Percentiles rank a stretch among this genome's conserved stretches.
Evolutionary conservation across 2,329 filamentous ascomycete species (phyloP).

Genomic region (Akanthomyces dipterigenus): DNA sequence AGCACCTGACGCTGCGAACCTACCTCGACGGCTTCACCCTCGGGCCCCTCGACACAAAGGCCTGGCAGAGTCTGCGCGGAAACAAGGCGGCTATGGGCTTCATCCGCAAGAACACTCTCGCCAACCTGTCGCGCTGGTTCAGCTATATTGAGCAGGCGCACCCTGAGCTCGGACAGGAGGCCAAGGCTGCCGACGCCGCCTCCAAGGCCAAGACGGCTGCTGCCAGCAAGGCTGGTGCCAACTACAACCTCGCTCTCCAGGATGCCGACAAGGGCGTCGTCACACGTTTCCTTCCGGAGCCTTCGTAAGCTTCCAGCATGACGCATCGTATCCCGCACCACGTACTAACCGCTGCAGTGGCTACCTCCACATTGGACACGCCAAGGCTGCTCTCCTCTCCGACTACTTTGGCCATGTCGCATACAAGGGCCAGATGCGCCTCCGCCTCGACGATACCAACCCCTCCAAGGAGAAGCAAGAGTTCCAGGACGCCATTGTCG

Average conservation of each 20-base stretch:
- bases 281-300: constrained; percentile 88
- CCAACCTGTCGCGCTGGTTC: constrained; percentile 82
- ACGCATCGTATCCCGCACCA: neutral
- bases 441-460: constrained; percentile 97
- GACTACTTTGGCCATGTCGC: constrained; percentile 95
- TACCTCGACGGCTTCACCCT: constrained; percentile 78
- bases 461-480: constrained; percentile 96
- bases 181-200: constrained; percentile 63
- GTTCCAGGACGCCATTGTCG: constrained; percentile 87
- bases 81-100: constrained; percentile 81
- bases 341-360: constrained; percentile 39
- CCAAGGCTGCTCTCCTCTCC: constrained; percentile 87
- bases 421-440: constrained; percentile 82
- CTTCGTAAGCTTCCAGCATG: constrained; percentile 52
- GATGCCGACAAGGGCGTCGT: constrained; percentile 85
- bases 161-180: constrained; percentile 64
- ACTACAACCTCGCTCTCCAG: constrained; percentile 81
- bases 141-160: constrained; percentile 75
- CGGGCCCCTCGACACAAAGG: constrained; percentile 68
- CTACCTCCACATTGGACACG: constrained; percentile 92
- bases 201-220: constrained; percentile 62
- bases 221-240: constrained; percentile 70
- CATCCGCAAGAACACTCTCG: constrained; percentile 68
- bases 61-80: constrained; percentile 76
- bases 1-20: constrained; percentile 78